Evolutionary conservation across 176 grass and related monocot genomes (phyloP), one percentile per base, ranked within the genome.

Genomic region (Eragrostis nindensis): DNA sequence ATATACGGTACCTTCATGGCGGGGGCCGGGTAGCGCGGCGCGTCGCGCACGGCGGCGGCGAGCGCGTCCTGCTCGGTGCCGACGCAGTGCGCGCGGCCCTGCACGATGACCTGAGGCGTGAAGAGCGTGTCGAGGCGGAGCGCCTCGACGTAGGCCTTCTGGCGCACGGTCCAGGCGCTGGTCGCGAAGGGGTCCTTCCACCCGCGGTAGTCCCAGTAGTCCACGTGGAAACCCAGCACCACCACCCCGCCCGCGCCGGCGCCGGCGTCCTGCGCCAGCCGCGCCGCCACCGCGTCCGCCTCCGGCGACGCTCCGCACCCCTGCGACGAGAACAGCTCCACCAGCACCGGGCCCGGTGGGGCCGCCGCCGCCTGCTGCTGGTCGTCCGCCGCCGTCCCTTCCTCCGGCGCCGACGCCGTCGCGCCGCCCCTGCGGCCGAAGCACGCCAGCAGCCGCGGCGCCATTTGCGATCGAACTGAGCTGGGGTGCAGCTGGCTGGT

Each of bases 281-380:
- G 73, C 25, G 90, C 84, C 43, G 29, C 90, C 81, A 95, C 85
- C 17, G 83, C 88, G 86, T 98, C 92, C 1, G 95, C 95, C 54
- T 93, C 92, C 0, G 90, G 86, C 14, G 95, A 95, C 18, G 90
- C 71, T 2, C 44, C 95, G 67, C 95, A 95, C 0, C 92, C 92
- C 86, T 95, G 92, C 74, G 95, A 98, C 39, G 66, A 87, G 92
- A 98, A 98, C 48, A 98, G 90, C 92, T 98, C 95, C 81, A 98
- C 74, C 44, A 98, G 74, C 53, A 98, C 92, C 19, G 92, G 92
- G 0, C 92, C 90, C 62, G 90, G 76, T 7, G 22, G 57, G 8
- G 76, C 43, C 0, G 1, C 59, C n/a, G n/a, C n/a, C n/a, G n/a
- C n/a, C 30, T 14, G 11, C 55, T 38, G 26, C 42, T 22, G 30